Evolutionary conservation across 2,329 filamentous ascomycete genomes (phyloP), one percentile per base, ranked within the genome.

Genomic region (Neoascochyta sp.): DNA sequence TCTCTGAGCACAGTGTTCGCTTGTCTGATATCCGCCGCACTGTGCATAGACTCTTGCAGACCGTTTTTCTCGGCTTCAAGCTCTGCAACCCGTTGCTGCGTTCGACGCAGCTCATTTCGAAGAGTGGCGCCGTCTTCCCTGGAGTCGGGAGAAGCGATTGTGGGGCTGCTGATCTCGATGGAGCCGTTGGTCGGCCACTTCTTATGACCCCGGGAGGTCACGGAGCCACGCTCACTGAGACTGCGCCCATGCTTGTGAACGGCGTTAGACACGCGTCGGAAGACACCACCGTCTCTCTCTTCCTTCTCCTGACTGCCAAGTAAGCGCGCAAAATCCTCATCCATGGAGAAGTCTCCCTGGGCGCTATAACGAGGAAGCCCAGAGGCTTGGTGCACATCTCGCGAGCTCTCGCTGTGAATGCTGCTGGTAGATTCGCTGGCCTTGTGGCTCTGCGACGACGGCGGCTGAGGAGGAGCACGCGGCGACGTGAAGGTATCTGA

Each of bases 261-360:
- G 28, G 86, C 89, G 57, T 95, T 95, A 6, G 92, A 96, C 22
- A 95, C 85, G 29, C 87, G 80, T 34, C 86, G 84, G 41, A 96
- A 70, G 39, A 95, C 84, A 27, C 45, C 59, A 32, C 38, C 36
- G 10, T 59, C 56, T 39, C 50, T 63, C 10, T 64, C 60, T 4
- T 54, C 42, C 45, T 75, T 55, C 43, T 88, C 85, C 14, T 81
- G 81, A 12, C 78, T 81, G 22, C 80, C 83, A 37, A 95, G 71
- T 35, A 95, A 90, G 34, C 89, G 82, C 31, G 86, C 84, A 78
- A 95, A 87, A 57, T 96, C 92, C 62, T 95, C 89, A 45, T 96
- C 90, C 81, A 95, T 80, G 37, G 84, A 92, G 54, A 95, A 92
- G 45, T 94, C 88, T 32, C 81, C 86, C 29, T 86, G 86, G 23